Base-by-base conservation (phyloP, 2,329 filamentous ascomycete genomes). In the Chalaropsis ovoidea region DNA sequence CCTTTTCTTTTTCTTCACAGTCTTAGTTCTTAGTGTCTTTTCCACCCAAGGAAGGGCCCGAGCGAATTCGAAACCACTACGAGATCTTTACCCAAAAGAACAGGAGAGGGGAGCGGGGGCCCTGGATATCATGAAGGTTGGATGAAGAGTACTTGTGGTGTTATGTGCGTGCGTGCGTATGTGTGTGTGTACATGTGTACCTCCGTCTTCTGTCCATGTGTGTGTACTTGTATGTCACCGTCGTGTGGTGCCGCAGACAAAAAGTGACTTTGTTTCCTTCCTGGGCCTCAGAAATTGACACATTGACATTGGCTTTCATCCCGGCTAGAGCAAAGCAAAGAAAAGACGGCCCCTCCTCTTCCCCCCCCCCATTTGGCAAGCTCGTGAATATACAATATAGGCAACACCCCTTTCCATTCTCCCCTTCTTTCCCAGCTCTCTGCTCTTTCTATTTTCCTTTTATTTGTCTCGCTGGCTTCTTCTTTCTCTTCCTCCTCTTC, bases 11-110 rank as follows among this genome's bases (percentile, higher is more conserved):
- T 31, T 56, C 13, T 56, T 35, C 27, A 6, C 15, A n/a, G 22
- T 19, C 42, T 15, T 17, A 5, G 43, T 39, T 39, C 13, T 19
- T 39, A 39, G 27, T 39, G 8, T 3, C 3, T 39, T 56, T 39
- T 39, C 22, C 8, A 35, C 39, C 27, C 54, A 58, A 58, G 31
- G 54, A 58, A 58, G 31, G 54, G 54, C 54, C 54, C 54, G 27
- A 58, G 54, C 54, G 54, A 58, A 58, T 58, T 31, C 54, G 54
- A 58, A 58, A 58, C 54, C 54, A 58, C 54, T 58, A 58, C 54
- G 54, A 58, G 54, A 58, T 58, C 54, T 31, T 58, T 58, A 19
- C 54, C 54, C 54, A 58, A 58, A 58, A 58, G 27, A 58, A 58
- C 13, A 35, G 3, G 3, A 24, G n/a, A 27, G 47, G 11, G 22